These are phyloP conservation scores for Cerioporus squamosus DNA, from an alignment of 1,284 basidiomycete genomes.

Conservation along the genomic window DNA sequence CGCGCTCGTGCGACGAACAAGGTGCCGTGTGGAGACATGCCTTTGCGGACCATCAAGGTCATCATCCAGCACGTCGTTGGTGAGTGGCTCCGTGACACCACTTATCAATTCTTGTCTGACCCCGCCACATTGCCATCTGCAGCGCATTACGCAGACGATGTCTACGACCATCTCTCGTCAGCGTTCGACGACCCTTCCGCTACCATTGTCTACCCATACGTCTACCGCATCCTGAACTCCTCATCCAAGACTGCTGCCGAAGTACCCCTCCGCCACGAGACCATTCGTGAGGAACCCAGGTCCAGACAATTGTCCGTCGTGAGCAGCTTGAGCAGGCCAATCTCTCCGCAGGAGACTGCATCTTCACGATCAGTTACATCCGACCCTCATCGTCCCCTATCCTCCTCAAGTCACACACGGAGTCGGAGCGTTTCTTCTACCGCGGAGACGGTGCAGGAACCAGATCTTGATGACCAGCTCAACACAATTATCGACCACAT, in stretches of 20 bases:
- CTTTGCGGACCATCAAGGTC: constrained; percentile 95
- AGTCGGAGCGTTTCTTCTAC: constrained; percentile 67
- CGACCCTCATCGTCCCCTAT: constrained; percentile 52
- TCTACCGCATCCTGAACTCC: constrained; percentile 84
- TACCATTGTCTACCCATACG: constrained; percentile 84
- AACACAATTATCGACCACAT: constrained; percentile 89
- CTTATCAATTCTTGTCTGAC: not conserved
- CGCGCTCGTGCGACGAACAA: constrained; percentile 87
- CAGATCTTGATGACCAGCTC: constrained; percentile 80
- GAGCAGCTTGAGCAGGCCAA: constrained; percentile 65
- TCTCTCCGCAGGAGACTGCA: constrained; percentile 62
- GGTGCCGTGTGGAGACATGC: constrained; percentile 96
- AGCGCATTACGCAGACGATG: constrained; percentile 82
- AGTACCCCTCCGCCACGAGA: constrained; percentile 41
- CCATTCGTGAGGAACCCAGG: constrained; percentile 40
- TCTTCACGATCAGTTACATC: constrained; percentile 53
- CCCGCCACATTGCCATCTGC: constrained; percentile 4
- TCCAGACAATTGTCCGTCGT: constrained; percentile 54
- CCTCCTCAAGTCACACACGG: constrained; percentile 65
- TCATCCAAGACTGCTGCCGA: constrained; percentile 50
- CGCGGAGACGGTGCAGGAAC: constrained; percentile 65
- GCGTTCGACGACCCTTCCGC: constrained; percentile 84
- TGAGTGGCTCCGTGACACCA: constrained; percentile 46
- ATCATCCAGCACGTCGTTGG: constrained; percentile 95
- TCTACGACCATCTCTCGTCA: constrained; percentile 78